Conservation (phyloP, 2,329 filamentous ascomycete genomes). For the Ascochyta koolunga region DNA sequence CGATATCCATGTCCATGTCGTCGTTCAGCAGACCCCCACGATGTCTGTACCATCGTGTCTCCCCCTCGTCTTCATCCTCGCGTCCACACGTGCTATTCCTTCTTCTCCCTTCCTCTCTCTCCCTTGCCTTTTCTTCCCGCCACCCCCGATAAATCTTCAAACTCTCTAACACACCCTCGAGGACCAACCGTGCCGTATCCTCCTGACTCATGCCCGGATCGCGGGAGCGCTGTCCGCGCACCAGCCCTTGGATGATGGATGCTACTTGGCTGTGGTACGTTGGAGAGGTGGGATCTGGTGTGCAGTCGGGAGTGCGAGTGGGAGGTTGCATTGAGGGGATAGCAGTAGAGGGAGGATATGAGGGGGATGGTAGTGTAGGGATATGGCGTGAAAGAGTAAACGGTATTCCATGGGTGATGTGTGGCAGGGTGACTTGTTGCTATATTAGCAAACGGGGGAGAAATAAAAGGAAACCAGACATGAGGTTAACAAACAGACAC, state of each 20-base stretch:
- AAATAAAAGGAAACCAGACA: too few relatives aligned
- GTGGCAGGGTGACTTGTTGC: too few relatives aligned
- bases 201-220: constrained; percentile 14
- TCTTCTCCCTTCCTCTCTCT: background rate
- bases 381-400: too few relatives aligned
- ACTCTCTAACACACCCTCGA: constrained; percentile 30
- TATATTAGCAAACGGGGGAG: too few relatives aligned
- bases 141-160: constrained; percentile 24
- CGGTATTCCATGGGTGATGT: too few relatives aligned
- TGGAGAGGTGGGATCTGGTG: constrained; percentile 12
- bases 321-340: background rate
- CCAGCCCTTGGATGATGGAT: constrained; percentile 19
- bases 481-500: too few relatives aligned
- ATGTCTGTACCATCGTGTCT: too few relatives aligned
- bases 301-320: background rate
- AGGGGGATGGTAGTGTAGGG: too few relatives aligned
- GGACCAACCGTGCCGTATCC: constrained; percentile 19
- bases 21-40: background rate
- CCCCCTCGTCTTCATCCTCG: background rate
- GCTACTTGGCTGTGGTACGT: constrained; percentile 23
- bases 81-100: too few relatives aligned
- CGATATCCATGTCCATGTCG: background rate
- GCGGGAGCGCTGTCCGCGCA: constrained; percentile 12
- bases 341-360: background rate
- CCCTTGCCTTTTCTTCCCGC: constrained; percentile 19